A percentile compares a stretch with the other conserved stretches of the same genome.
Conservation (phyloP, 208 protist species). For the Leishmania mexicana region DNA sequence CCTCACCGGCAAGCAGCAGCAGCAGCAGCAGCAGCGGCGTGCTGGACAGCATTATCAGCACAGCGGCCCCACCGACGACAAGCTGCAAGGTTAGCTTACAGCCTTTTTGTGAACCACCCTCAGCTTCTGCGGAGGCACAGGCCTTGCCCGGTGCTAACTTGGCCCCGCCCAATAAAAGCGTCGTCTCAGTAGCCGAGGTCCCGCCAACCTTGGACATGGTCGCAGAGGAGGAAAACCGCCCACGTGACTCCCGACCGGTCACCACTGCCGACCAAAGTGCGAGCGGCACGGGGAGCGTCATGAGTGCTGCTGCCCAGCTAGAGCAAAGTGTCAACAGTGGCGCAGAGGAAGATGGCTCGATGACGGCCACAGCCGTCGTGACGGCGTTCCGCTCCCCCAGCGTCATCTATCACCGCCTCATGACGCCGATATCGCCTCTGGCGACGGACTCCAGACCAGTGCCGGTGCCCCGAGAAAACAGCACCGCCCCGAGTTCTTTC, state of each 20-base stretch:
- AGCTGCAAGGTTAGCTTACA: not conserved
- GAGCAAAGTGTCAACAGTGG: slow-evolving; percentile 2
- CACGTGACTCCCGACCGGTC: not conserved
- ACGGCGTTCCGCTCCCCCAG: slow-evolving; percentile 18
- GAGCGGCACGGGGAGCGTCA: not conserved
- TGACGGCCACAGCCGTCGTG: slow-evolving; percentile 12
- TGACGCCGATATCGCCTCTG: slow-evolving; percentile 11
- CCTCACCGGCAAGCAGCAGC: not conserved
- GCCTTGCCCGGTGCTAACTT: not conserved
- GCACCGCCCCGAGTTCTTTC: not conserved
- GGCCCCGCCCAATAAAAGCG: not conserved
- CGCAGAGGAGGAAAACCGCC: not conserved
- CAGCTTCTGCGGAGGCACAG: not conserved
- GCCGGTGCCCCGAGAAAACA: not conserved
- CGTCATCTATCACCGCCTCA: slow-evolving; percentile 1
- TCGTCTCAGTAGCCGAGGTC: not conserved
- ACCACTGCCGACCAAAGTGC: not conserved
- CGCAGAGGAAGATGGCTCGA: slow-evolving; percentile 16
- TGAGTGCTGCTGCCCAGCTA: not conserved
- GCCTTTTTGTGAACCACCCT: not conserved
- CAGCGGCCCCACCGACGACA: not conserved
- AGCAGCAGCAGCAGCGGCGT: not conserved
- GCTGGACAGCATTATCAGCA: not conserved
- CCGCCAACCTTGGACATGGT: too few relatives aligned
- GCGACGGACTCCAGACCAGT: not conserved